phyloP scores from a whole-genome alignment of 2,329 filamentous ascomycete species.

The Pyricularia sp. region DNA sequence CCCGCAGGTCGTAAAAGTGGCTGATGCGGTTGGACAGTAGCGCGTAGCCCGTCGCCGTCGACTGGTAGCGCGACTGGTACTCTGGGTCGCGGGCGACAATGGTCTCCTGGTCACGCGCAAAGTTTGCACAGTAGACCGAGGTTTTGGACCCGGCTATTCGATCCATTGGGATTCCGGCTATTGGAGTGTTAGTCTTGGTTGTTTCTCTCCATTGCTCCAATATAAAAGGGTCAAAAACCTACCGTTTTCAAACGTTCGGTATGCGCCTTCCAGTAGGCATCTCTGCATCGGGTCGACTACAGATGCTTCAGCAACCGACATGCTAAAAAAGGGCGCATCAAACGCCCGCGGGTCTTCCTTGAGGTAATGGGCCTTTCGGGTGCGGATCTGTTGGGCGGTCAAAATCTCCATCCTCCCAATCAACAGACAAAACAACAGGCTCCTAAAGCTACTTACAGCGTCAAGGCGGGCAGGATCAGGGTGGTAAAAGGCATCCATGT shows the following conservation, averaged over 20 bases:
- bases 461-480: background rate
- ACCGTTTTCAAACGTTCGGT: conserved; percentile 23
- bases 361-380: conserved; percentile 18
- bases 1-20: conserved; percentile 24
- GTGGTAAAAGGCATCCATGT: conserved; percentile 5
- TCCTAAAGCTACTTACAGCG: background rate
- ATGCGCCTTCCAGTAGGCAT: conserved; percentile 22
- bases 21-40: conserved; percentile 24
- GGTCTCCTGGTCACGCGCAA: conserved; percentile 15
- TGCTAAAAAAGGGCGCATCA: conserved; percentile 25
- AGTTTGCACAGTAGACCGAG: conserved; percentile 21
- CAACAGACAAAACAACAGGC: background rate
- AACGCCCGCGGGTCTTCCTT: conserved; percentile 22
- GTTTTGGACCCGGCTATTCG: conserved; percentile 17
- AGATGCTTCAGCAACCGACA: conserved; percentile 20
- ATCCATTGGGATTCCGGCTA: conserved; percentile 17
- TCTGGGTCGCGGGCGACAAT: conserved; percentile 15
- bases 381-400: background rate
- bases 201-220: no score
- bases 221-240: no score
- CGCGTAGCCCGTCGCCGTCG: conserved; percentile 16
- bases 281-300: conserved; percentile 23
- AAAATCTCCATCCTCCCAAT: no score
- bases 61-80: conserved; percentile 13
- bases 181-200: no score